phyloP scores from a whole-genome alignment of 78 protist species.

The Cavenderia fasciculata region DNA sequence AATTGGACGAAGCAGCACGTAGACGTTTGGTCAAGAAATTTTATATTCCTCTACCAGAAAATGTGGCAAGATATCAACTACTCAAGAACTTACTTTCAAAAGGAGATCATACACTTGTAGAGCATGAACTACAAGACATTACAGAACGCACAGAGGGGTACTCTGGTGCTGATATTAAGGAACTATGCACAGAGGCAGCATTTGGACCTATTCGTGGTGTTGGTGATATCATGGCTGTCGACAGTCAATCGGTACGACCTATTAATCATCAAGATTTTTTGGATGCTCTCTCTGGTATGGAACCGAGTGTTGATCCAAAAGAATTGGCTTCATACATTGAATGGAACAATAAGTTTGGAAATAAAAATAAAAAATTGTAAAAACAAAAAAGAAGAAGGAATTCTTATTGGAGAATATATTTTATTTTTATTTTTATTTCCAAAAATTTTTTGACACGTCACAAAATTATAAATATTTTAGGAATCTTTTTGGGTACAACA shows the following conservation, averaged over 20 bases:
- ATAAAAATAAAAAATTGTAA: no score
- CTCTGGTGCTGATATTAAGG: constrained; percentile 87
- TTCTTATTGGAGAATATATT: no score
- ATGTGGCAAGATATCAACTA: constrained; percentile 4
- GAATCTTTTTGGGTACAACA: no score
- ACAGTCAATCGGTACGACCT: constrained; percentile 7
- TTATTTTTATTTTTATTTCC: no score
- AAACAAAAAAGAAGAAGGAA: no score
- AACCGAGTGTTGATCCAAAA: constrained; percentile 58
- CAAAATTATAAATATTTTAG: no score
- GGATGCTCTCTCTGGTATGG: constrained; percentile 3
- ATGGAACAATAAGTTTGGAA: constrained; percentile 75
- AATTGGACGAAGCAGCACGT: constrained; percentile 95
- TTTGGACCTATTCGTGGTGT: constrained; percentile 82
- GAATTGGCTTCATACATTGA: constrained; percentile 31
- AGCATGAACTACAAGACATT: neutral
- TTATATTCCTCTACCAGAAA: constrained; percentile 92
- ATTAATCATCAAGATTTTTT: constrained; percentile 46
- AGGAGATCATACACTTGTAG: neutral
- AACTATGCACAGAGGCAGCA: constrained; percentile 89
- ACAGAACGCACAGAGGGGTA: constrained; percentile 79
- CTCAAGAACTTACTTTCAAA: constrained; percentile 8
- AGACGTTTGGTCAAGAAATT: constrained; percentile 88
- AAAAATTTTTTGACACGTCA: no score
- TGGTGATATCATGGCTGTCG: neutral